phyloP scores from a whole-genome alignment of 2,329 filamentous ascomycete genomes.

The Pyrenophora teres region DNA sequence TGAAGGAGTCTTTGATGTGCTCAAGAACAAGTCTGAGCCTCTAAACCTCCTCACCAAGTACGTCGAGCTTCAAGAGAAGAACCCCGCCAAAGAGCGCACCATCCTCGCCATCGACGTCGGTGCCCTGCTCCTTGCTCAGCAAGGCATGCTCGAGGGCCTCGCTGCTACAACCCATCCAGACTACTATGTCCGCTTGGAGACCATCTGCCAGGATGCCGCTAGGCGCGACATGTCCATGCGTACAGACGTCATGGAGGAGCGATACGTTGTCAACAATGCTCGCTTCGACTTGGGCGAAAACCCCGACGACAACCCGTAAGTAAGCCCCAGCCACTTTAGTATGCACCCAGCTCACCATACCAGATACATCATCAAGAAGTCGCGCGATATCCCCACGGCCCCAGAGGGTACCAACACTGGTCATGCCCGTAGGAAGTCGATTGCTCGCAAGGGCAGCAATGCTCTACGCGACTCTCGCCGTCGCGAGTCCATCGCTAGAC shows the following conservation, averaged over 20 bases:
- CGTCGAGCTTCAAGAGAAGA: slow-evolving; percentile 77
- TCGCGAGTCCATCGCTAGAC: slow-evolving; percentile 79
- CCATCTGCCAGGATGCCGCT: slow-evolving; percentile 74
- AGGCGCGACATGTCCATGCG: slow-evolving; percentile 73
- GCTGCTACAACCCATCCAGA: slow-evolving; percentile 84
- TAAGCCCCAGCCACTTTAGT: not conserved
- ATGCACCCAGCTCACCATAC: slow-evolving; percentile 56
- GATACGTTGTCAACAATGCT: slow-evolving; percentile 90
- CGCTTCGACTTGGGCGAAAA: slow-evolving; percentile 80
- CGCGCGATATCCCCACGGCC: slow-evolving; percentile 48
- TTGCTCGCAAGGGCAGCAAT: slow-evolving; percentile 76
- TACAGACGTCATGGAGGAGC: slow-evolving; percentile 80
- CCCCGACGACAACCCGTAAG: slow-evolving; percentile 70
- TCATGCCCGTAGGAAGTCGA: slow-evolving; percentile 50
- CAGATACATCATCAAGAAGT: slow-evolving; percentile 79
- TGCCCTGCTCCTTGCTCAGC: slow-evolving; percentile 74
- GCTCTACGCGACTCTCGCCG: slow-evolving; percentile 78
- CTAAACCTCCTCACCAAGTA: slow-evolving; percentile 75
- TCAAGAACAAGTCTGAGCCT: slow-evolving; percentile 66
- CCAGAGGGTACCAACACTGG: slow-evolving; percentile 58
- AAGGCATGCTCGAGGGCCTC: slow-evolving; percentile 77
- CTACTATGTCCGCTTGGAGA: slow-evolving; percentile 79
- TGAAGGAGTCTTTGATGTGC: slow-evolving; percentile 61
- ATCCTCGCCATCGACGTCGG: slow-evolving; percentile 81
- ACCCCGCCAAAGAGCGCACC: slow-evolving; percentile 79